A percentile compares a stretch with the other conserved stretches of the same genome.
These are phyloP conservation scores for Microbotryum violaceum DNA, from an alignment of 1,284 basidiomycete genomes.

Conservation along the genomic window DNA sequence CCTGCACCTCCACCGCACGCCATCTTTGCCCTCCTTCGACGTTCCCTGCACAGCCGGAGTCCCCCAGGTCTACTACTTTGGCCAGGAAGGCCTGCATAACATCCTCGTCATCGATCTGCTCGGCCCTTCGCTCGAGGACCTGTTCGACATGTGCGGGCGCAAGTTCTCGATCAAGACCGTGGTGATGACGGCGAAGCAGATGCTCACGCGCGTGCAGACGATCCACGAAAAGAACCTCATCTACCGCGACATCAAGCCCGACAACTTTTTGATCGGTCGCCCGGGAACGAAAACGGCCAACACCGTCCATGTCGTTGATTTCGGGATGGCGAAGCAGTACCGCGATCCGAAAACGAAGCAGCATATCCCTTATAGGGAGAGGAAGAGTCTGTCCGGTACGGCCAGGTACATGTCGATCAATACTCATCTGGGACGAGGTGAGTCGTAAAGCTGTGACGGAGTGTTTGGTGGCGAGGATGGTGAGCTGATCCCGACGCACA, in stretches of 20 bases:
- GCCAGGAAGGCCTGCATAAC: conserved; percentile 94
- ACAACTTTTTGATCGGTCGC: conserved; percentile 90
- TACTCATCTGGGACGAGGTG: conserved; percentile 84
- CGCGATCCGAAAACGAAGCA: conserved; percentile 94
- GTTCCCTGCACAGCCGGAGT: conserved; percentile 13
- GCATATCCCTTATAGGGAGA: conserved; percentile 92
- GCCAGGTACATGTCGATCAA: conserved; percentile 98
- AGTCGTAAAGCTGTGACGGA: conserved; percentile 33
- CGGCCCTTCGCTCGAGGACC: conserved; percentile 83
- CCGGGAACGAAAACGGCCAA: conserved; percentile 80
- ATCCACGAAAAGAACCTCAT: conserved; percentile 97
- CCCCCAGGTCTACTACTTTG: conserved; percentile 88
- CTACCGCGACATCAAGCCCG: conserved; percentile 95
- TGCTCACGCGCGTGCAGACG: conserved; percentile 84
- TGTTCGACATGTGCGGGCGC: conserved; percentile 92
- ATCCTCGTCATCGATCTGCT: conserved; percentile 93
- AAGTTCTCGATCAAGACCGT: conserved; percentile 94
- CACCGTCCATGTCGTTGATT: conserved; percentile 79
- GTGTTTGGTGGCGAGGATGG: not conserved
- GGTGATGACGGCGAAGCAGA: conserved; percentile 92
- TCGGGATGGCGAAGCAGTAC: conserved; percentile 97
- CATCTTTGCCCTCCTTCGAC: no score
- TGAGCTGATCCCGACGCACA: not conserved
- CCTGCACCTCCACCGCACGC: no score
- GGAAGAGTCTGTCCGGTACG: conserved; percentile 81